Evolutionary conservation across 2,329 filamentous ascomycete genomes (phyloP), one percentile per base, ranked within the genome.

Genomic region (Pyrenophora seminiperda): DNA sequence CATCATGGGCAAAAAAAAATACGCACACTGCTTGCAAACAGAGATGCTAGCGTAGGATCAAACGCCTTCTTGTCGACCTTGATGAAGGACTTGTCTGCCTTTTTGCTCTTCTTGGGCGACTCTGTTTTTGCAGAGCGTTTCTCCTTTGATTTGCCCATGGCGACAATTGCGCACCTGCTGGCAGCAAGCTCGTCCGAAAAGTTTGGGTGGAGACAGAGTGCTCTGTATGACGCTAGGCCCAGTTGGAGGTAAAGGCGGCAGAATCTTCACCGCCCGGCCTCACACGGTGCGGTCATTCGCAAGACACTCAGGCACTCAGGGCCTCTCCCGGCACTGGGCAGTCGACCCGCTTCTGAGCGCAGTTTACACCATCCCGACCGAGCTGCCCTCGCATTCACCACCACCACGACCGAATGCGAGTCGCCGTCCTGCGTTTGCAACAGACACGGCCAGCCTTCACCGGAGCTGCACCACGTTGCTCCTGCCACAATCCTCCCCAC

Each of bases 11-110:
- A 41, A 34, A 50, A 52, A n/a, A n/a, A n/a, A n/a, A n/a, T n/a
- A 59, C 70, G 54, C 56, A 75, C 73, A 58, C 70, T 75, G 54
- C 63, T 67, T 17, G 78, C 73, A 64, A 81, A 81, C 39, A 81
- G 67, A 43, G 76, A 78, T n/a, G 75, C 74, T 24, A 81, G 58
- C 30, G 62, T 63, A 14, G 76, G 73, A 53, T 80, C 75, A 41
- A 79, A 64, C 34, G 68, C 65, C 24, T 71, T 72, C 19, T 73
- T 68, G 54, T 65, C 45, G 47, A 63, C 59, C 20, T 60, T 48
- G 34, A 66, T 55, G 45, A 70, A 55, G n/a, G 62, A 19, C 31
- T 54, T 62, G 33, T 39, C 47, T 19, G 61, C 18, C 36, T 54
- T 59, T 30, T 43, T 40, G 18, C 47, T 47, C 34, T 57, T 54